Percentiles rank a stretch among this genome's conserved stretches.
Evolutionary conservation across 495 filamentous ascomycete species (phyloP).

Genomic region (Penicilliopsis zonata): DNA sequence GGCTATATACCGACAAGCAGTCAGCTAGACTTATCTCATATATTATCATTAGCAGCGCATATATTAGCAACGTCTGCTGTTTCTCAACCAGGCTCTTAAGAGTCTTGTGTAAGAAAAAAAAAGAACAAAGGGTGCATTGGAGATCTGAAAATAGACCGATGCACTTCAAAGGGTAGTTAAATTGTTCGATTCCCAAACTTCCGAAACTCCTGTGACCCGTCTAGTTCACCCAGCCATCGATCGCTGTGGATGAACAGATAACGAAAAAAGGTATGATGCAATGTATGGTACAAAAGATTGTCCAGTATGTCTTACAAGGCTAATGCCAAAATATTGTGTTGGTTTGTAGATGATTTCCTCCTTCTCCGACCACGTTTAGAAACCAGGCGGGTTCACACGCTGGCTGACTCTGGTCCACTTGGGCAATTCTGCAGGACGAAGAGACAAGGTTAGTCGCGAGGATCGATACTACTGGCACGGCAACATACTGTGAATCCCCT

Average conservation of each 20-base stretch:
- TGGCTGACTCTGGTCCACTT: slow-evolving; percentile 96
- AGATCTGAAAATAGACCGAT: too few relatives aligned
- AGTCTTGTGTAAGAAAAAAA: too few relatives aligned
- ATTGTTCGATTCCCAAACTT: slow-evolving; percentile 17
- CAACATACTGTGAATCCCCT: slow-evolving; percentile 88
- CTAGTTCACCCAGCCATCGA: slow-evolving; percentile 1
- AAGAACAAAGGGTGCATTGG: too few relatives aligned
- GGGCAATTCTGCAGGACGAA: slow-evolving; percentile 54
- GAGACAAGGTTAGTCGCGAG: too few relatives aligned
- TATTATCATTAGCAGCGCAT: too few relatives aligned
- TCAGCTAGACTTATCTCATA: too few relatives aligned
- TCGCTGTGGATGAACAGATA: neutral
- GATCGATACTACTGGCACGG: too few relatives aligned
- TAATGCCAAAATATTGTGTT: neutral
- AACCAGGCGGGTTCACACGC: slow-evolving; percentile 85
- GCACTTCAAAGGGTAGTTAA: too few relatives aligned
- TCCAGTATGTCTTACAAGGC: neutral
- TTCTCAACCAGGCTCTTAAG: too few relatives aligned
- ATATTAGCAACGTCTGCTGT: too few relatives aligned
- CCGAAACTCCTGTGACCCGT: slow-evolving; percentile 28
- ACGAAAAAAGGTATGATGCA: slow-evolving; percentile 7
- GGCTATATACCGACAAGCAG: too few relatives aligned
- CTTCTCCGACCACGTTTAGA: slow-evolving; percentile 35
- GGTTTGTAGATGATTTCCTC: neutral
- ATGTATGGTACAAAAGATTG: slow-evolving; percentile 1